Conservation (phyloP, 768 basidiomycete species). For the Pilatotrama ljubarskyi region DNA sequence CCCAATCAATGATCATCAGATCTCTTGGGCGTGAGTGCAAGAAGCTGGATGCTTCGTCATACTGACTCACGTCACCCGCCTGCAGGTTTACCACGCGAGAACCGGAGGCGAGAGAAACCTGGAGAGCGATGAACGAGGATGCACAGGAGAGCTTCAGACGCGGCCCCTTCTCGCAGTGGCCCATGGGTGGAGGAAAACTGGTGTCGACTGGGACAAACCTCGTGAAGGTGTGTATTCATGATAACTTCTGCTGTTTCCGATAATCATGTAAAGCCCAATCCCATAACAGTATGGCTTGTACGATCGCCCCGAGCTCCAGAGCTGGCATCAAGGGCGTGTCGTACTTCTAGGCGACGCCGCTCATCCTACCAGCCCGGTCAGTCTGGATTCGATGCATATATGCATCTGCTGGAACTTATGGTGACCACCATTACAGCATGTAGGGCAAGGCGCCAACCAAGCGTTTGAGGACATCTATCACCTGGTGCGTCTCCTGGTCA, state of each 20-base stretch:
- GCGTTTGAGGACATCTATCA: conserved; percentile 45
- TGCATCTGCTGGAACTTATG: neutral
- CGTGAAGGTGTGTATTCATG: conserved; percentile 30
- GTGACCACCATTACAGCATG: conserved; percentile 32
- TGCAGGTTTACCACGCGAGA: conserved; percentile 37
- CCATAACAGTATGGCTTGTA: conserved; percentile 40
- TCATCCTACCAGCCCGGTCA: neutral
- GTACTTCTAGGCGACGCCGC: conserved; percentile 43
- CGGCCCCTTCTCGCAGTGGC: conserved; percentile 28
- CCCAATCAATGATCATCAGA: conserved; percentile 32
- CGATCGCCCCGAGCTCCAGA: conserved; percentile 40
- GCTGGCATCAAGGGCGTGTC: conserved; percentile 43
- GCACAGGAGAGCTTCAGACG: conserved; percentile 27
- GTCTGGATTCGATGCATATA: neutral
- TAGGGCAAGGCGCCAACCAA: conserved; percentile 49
- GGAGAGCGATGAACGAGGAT: conserved; percentile 38
- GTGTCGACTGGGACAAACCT: conserved; percentile 27
- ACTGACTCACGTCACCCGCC: neutral
- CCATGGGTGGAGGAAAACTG: conserved; percentile 29
- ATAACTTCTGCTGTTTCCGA: no score
- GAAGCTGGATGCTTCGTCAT: neutral
- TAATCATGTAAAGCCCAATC: no score
- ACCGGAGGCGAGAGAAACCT: conserved; percentile 41
- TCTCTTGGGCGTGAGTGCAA: conserved; percentile 40
- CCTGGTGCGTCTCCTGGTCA: conserved; percentile 35